These are phyloP conservation scores for Galeopsis tetrahit DNA, from an alignment of 257 asterid species.

Conservation along the genomic window DNA sequence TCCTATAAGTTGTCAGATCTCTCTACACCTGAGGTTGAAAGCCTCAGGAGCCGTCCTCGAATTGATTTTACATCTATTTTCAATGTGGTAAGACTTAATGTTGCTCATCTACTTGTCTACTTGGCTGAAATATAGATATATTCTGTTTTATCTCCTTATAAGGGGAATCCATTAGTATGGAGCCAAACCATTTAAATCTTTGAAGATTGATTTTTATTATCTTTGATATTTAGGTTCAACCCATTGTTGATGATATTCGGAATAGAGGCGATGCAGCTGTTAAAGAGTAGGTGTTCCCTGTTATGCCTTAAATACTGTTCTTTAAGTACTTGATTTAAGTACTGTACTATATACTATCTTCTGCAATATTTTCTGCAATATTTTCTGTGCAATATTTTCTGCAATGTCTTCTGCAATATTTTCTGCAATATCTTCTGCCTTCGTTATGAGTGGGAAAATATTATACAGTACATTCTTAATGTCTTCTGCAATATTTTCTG, in stretches of 20 bases:
- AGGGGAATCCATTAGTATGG: slow-evolving; percentile 12
- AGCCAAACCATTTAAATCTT: neutral
- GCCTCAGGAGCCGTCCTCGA: slow-evolving; percentile 88
- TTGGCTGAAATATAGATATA: no score
- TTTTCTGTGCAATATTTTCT: slow-evolving; percentile 8
- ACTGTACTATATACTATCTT: no score
- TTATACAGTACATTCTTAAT: slow-evolving; percentile 1
- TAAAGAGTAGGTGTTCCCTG: slow-evolving; percentile 75
- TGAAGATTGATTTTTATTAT: slow-evolving; percentile 18
- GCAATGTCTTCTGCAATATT: no score
- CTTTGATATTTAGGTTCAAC: slow-evolving; percentile 71
- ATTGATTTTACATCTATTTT: slow-evolving; percentile 87
- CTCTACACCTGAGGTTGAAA: slow-evolving; percentile 68
- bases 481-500: no score
- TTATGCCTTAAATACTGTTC: neutral
- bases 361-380: no score
- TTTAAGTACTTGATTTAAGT: no score
- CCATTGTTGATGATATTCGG: slow-evolving; percentile 89
- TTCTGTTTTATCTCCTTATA: neutral
- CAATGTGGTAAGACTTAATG: slow-evolving; percentile 60
- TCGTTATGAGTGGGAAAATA: slow-evolving; percentile 11
- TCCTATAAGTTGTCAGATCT: slow-evolving; percentile 87
- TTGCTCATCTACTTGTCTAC: slow-evolving; percentile 7
- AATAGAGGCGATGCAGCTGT: slow-evolving; percentile 90
- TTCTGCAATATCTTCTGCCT: no score